These are phyloP conservation scores for Ascochyta fabae DNA, from an alignment of 2,329 filamentous ascomycete genomes.

Conservation along the genomic window DNA sequence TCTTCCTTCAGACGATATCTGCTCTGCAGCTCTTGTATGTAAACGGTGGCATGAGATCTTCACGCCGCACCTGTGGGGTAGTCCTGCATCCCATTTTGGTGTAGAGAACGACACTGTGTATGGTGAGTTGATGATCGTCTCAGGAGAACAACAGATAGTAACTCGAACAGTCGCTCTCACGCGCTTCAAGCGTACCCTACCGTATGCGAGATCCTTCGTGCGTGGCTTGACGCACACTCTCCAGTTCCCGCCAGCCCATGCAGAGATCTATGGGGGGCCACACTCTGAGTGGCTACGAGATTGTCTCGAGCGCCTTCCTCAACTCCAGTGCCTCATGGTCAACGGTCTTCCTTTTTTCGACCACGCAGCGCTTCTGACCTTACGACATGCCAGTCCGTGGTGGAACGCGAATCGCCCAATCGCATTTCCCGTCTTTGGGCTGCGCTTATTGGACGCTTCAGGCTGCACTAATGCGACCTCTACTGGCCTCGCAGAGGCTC, in stretches of 20 bases:
- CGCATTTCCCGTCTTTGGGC: conserved; percentile 51
- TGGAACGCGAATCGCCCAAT: conserved; percentile 27
- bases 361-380: conserved; percentile 61
- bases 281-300: conserved; percentile 66
- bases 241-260: conserved; percentile 65
- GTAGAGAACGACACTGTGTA: conserved; percentile 67
- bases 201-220: conserved; percentile 59
- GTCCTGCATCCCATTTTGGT: conserved; percentile 68
- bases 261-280: conserved; percentile 66
- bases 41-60: conserved; percentile 65
- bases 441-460: conserved; percentile 64
- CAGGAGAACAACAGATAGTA: background rate
- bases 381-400: conserved; percentile 49
- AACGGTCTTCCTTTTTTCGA: conserved; percentile 67
- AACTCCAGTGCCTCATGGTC: conserved; percentile 65
- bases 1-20: conserved; percentile 63
- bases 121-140: conserved; percentile 38
- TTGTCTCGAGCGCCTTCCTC: conserved; percentile 63
- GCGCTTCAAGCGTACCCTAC: conserved; percentile 63
- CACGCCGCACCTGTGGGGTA: conserved; percentile 66
- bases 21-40: conserved; percentile 62
- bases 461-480: conserved; percentile 65
- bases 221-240: conserved; percentile 66
- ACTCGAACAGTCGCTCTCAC: conserved; percentile 60
- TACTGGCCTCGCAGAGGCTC: conserved; percentile 57